A percentile compares a stretch with the other conserved stretches of the same genome.
Evolutionary conservation across 192 early-diverging fungal species (phyloP).

Genomic region (Backusella psychrophila): DNA sequence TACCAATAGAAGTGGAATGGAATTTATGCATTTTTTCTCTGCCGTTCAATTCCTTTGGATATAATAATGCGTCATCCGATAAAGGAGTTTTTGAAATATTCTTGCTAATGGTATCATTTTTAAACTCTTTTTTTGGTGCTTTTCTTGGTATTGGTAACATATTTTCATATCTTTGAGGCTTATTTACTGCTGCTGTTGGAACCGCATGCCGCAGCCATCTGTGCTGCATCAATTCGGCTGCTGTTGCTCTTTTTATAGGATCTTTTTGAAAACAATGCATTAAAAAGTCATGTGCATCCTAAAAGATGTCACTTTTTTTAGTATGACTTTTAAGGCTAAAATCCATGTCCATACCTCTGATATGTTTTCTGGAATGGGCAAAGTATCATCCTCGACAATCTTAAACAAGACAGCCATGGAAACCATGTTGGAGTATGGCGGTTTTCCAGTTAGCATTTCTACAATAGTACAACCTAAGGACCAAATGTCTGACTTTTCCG

Average conservation of each 20-base stretch:
- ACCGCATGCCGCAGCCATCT: slow-evolving; percentile 49
- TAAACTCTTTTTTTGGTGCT: not conserved
- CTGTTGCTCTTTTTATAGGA: slow-evolving; percentile 65
- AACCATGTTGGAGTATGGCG: slow-evolving; percentile 83
- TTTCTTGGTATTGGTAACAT: not conserved
- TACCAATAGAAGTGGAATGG: not conserved
- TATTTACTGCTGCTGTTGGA: not conserved
- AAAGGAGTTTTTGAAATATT: not conserved
- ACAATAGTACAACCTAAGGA: slow-evolving; percentile 92
- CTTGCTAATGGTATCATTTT: not conserved
- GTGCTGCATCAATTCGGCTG: slow-evolving; percentile 69
- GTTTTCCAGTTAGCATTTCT: slow-evolving; percentile 89
- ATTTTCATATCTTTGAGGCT: not conserved
- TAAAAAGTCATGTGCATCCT: slow-evolving; percentile 64
- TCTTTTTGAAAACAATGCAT: slow-evolving; percentile 83
- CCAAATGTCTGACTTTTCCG: slow-evolving; percentile 91
- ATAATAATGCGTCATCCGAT: not conserved
- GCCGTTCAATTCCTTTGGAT: not conserved
- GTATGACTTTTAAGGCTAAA: not conserved
- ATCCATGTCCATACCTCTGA: slow-evolving; percentile 41
- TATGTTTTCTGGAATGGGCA: slow-evolving; percentile 78
- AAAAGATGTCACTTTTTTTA: not conserved
- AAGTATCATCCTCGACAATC: slow-evolving; percentile 90
- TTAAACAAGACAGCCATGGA: slow-evolving; percentile 90
- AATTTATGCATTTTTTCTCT: not conserved